Conservation (phyloP, 1,284 basidiomycete genomes). For the Trametes pubescens region DNA sequence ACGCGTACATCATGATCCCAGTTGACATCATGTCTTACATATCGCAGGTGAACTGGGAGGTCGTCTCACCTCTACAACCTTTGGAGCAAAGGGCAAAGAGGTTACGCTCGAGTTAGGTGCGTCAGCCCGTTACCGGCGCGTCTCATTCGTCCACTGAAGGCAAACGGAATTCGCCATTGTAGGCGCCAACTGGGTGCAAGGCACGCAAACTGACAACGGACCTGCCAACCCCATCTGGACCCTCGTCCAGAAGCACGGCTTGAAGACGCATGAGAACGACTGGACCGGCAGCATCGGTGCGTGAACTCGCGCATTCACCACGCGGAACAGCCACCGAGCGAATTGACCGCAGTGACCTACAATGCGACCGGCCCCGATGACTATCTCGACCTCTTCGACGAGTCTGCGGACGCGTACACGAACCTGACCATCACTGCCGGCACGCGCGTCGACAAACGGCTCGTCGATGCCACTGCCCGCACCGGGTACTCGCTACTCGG, state of each 20-base stretch:
- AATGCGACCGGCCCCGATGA: constrained; percentile 57
- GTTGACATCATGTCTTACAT: neutral
- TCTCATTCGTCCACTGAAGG: neutral
- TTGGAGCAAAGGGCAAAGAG: constrained; percentile 48
- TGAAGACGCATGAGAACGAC: constrained; percentile 57
- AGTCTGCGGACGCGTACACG: constrained; percentile 50
- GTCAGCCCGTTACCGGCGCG: neutral
- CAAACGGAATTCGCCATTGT: neutral
- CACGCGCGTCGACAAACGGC: constrained; percentile 31
- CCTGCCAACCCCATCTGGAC: constrained; percentile 64
- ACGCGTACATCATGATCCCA: neutral
- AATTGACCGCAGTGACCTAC: constrained; percentile 53
- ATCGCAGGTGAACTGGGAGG: constrained; percentile 60
- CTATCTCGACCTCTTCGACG: constrained; percentile 54
- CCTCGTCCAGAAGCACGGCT: constrained; percentile 61
- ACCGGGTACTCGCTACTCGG: constrained; percentile 58
- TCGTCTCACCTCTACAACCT: constrained; percentile 54
- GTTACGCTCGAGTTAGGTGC: constrained; percentile 58
- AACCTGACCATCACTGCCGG: constrained; percentile 50
- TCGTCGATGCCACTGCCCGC: constrained; percentile 58
- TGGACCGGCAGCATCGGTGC: constrained; percentile 57
- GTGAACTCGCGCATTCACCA: constrained; percentile 26
- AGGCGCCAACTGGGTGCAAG: constrained; percentile 75
- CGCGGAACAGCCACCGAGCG: neutral
- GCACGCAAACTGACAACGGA: constrained; percentile 50